Conservation (phyloP, 176 grass and related monocot genomes). For the Paspalum notatum region DNA sequence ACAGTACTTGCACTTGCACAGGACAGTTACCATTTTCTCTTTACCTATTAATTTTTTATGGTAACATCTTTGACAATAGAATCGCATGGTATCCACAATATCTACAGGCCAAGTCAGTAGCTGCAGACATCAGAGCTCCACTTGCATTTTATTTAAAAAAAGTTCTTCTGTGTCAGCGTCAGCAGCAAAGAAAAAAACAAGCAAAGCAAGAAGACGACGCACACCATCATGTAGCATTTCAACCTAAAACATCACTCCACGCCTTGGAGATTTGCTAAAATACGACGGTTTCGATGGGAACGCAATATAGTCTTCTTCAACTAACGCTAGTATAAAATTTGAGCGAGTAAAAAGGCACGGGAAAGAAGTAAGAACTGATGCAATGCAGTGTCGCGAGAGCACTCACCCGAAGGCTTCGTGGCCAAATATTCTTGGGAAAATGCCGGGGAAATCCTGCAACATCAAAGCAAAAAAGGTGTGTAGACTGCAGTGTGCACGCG, state of each 20-base stretch:
- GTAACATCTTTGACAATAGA: background rate
- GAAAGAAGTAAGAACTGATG: no score
- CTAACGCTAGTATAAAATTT: no score
- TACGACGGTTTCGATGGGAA: background rate
- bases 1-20: background rate
- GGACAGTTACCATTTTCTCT: no score
- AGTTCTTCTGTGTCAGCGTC: background rate
- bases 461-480: background rate
- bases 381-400: background rate
- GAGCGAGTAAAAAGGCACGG: background rate
- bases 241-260: background rate
- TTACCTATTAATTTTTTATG: no score
- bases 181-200: background rate
- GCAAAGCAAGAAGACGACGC: background rate
- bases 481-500: no score
- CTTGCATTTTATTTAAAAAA: background rate
- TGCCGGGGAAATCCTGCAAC: conserved; percentile 50
- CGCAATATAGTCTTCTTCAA: background rate
- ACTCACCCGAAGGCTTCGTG: conserved; percentile 88
- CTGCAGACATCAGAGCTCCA: background rate
- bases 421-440: conserved; percentile 75
- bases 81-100: background rate
- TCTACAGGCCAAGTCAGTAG: background rate
- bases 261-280: background rate
- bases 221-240: background rate